A percentile compares a stretch with the other conserved stretches of the same genome.
phyloP scores from a whole-genome alignment of 345 rosid genomes.

The Melastoma malabathricum region DNA sequence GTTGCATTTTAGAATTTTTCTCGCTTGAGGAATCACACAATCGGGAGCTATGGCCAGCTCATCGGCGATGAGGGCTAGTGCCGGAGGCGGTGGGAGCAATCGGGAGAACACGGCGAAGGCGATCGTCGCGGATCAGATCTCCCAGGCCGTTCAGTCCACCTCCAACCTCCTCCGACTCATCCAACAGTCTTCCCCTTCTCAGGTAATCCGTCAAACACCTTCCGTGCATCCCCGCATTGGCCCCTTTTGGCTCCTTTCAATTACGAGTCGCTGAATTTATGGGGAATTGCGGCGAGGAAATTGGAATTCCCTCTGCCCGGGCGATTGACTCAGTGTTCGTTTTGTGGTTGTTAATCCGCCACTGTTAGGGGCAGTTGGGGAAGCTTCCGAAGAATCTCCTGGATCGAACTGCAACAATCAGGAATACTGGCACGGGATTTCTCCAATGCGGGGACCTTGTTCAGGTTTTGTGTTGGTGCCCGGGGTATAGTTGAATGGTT shows the following conservation, averaged over 20 bases:
- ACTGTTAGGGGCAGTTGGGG: conserved; percentile 41
- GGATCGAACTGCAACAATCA: conserved; percentile 53
- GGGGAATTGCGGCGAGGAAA: too few relatives aligned
- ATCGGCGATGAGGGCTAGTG: conserved; percentile 3
- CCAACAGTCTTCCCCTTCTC: conserved; percentile 74
- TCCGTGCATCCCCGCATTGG: neutral
- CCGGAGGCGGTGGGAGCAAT: conserved; percentile 9
- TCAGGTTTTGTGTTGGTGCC: neutral
- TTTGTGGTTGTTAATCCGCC: neutral
- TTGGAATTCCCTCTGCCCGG: too few relatives aligned
- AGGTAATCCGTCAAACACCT: conserved; percentile 16
- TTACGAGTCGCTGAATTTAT: too few relatives aligned
- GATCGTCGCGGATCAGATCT: conserved; percentile 55
- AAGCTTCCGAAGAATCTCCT: conserved; percentile 76
- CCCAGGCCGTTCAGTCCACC: conserved; percentile 71
- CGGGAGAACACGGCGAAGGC: conserved; percentile 62
- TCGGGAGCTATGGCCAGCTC: conserved; percentile 16
- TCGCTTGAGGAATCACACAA: too few relatives aligned
- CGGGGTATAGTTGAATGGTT: neutral
- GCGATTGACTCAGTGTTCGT: neutral
- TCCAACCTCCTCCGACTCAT: conserved; percentile 73
- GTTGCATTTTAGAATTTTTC: too few relatives aligned
- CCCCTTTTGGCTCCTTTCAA: neutral
- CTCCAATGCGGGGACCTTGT: neutral
- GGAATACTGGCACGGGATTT: conserved; percentile 66